Base-by-base conservation (phyloP, 768 basidiomycete species). In the Boletus patriciae region DNA sequence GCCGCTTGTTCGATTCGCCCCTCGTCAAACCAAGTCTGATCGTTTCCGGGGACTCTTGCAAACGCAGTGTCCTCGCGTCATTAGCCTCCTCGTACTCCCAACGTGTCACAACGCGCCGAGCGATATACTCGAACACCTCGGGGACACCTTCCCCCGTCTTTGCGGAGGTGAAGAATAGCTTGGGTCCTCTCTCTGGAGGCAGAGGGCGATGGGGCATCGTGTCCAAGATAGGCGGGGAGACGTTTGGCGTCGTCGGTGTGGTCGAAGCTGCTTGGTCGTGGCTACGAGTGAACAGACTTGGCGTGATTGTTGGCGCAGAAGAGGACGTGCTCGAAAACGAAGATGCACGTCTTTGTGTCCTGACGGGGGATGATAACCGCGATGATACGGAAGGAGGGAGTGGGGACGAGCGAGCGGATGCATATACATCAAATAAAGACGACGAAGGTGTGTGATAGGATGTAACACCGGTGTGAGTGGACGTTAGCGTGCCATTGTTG, bases 371-470 rank as follows among this genome's bases (percentile, higher is more conserved):
- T 46, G 68, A 65, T 50, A 75, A 65, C 10, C 59, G 61, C 11
- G 69, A 70, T 6, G 65, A 66, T 15, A 63, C 16, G 3, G 72
- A 72, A 1, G 59, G 63, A 0, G 81, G 76, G 50, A 78, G 75
- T 0, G 84, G 84, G 3, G 86, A 85, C 4, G 82, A 82, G 11
- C 81, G 79, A 4, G 87, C 86, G 8, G 85, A 83, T 19, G 82
- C 77, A 58, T 76, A 88, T 4, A 67, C 61, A 66, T 90, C 85
- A 60, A 83, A 87, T 42, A 90, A 59, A n/a, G 88, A 90, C 0
- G 90, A 92, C 0, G 86, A 83, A 8, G 91, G 89, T 0, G 91
- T 92, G 69, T 90, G 87, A 70, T 87, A 92, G 41, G 84, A 76
- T 1, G 86, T 83, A 4, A 83, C 66, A 2, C 79, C 78, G 0